A percentile compares a stretch with the other conserved stretches of the same genome.
These are phyloP conservation scores for Penicillium atrosanguineum DNA, from an alignment of 495 filamentous ascomycete genomes.

Conservation along the genomic window DNA sequence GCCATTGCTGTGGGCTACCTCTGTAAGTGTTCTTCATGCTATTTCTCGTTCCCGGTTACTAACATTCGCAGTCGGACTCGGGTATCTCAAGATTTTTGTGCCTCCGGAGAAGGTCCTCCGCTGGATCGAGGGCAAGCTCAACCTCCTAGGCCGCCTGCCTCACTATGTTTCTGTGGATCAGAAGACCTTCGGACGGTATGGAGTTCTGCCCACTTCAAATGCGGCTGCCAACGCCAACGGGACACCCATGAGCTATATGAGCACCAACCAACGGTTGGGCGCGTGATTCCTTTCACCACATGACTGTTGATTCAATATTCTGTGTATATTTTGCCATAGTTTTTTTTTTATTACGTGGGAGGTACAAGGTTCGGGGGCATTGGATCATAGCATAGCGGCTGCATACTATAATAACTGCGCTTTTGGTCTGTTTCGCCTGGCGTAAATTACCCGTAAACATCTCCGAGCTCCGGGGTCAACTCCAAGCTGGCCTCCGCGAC, in stretches of 20 bases:
- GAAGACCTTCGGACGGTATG: slow-evolving; percentile 94
- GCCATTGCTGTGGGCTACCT: slow-evolving; percentile 79
- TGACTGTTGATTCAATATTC: slow-evolving; percentile 20
- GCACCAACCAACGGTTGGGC: slow-evolving; percentile 63
- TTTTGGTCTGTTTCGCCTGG: slow-evolving; percentile 19
- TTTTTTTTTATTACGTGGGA: slow-evolving; percentile 6
- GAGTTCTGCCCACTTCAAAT: slow-evolving; percentile 68
- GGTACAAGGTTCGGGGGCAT: slow-evolving; percentile 14
- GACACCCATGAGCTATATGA: slow-evolving; percentile 58
- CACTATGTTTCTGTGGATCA: slow-evolving; percentile 92
- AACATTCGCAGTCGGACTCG: slow-evolving; percentile 63
- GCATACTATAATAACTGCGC: slow-evolving; percentile 24
- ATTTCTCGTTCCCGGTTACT: background rate
- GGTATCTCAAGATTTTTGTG: slow-evolving; percentile 79
- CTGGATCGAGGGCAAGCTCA: slow-evolving; percentile 81
- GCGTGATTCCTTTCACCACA: slow-evolving; percentile 33
- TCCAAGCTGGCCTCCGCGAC: slow-evolving; percentile 8
- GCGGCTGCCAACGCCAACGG: slow-evolving; percentile 25
- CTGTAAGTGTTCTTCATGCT: slow-evolving; percentile 52
- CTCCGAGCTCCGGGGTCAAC: slow-evolving; percentile 18
- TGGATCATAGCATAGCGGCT: slow-evolving; percentile 29
- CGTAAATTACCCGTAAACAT: slow-evolving; percentile 31
- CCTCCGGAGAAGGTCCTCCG: slow-evolving; percentile 78
- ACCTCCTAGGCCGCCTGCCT: slow-evolving; percentile 75
- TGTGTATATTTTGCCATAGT: slow-evolving; percentile 36